A percentile compares a stretch with the other conserved stretches of the same genome.
These are phyloP conservation scores for Xylaria sp. DNA, from an alignment of 2,329 filamentous ascomycete species.

Conservation along the genomic window DNA sequence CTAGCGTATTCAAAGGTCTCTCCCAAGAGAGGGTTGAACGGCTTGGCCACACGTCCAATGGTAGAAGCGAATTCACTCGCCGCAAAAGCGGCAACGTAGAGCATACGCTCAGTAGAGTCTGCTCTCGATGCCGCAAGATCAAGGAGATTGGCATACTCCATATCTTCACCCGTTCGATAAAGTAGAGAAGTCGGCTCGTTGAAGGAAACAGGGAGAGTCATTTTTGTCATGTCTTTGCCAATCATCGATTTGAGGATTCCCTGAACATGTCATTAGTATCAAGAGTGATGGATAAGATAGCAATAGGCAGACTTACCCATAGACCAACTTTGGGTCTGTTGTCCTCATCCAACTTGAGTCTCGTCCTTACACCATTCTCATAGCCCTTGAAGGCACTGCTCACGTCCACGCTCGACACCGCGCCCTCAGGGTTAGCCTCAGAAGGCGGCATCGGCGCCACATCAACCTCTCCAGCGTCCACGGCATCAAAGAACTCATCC, in stretches of 20 bases:
- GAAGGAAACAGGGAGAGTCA: constrained; percentile 97
- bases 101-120: constrained; percentile 84
- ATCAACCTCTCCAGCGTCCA: constrained; percentile 87
- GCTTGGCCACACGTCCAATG: constrained; percentile 93
- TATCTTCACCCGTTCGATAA: constrained; percentile 91
- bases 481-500: constrained; percentile 95
- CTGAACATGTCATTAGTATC: constrained; percentile 43
- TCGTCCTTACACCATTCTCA: constrained; percentile 76
- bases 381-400: constrained; percentile 80
- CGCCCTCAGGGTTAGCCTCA: constrained; percentile 34
- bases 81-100: constrained; percentile 93
- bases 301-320: constrained; percentile 62
- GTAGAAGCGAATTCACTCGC: constrained; percentile 96
- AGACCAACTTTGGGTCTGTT: constrained; percentile 89
- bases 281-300: not conserved
- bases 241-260: constrained; percentile 99
- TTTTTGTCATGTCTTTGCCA: constrained; percentile 99
- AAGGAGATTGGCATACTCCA: constrained; percentile 93
- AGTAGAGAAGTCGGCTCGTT: constrained; percentile 96
- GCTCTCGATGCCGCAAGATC: constrained; percentile 79
- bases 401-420: constrained; percentile 57
- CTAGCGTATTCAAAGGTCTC: constrained; percentile 96
- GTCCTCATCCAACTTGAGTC: constrained; percentile 84
- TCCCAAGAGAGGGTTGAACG: constrained; percentile 92
- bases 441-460: constrained; percentile 61